Evolutionary conservation across 2,329 filamentous ascomycete genomes (phyloP), one percentile per base, ranked within the genome.

Genomic region (Diaporthe destruens): DNA sequence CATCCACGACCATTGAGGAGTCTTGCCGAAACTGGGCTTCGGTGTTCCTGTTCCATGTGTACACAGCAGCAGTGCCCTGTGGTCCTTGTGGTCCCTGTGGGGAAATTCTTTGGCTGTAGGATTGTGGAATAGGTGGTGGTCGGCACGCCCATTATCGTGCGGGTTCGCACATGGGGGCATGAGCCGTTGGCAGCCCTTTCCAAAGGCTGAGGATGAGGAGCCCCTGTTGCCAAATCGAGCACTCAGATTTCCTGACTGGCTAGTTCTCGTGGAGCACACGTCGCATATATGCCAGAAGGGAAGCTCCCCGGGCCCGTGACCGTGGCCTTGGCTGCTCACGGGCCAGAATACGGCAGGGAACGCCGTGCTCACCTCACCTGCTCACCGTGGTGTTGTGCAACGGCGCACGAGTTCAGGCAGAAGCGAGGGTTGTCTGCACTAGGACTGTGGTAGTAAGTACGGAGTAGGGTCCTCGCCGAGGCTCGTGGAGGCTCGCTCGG

Each of bases 351-450:
- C 44, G 32, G 47, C 14, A 23, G n/a, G 39, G 20, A 53, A 39
- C 47, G 47, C 20, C 47, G 7, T 39, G 61, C 61, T 53, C 61
- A 66, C 47, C 61, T 66, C 61, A 65, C 61, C 44, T 66, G 61
- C 61, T 66, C 61, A 53, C 32, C 61, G 61, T 53, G 32, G 34
- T 53, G 61, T 66, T 7, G 61, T 66, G 61, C 32, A 9, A 66
- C 61, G 61, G 61, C 47, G 47, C 47, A 66, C 61, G 47, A 66
- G n/a, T 66, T 12, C 44, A 66, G 44, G 61, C 61, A 65, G 61
- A 65, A 65, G 61, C 61, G 61, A 65, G 61, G 9, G 9, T 14
- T 49, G 59, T 23, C n/a, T 32, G 44, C 44, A 32, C 44, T 51
- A 29, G 18, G 42, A n/a, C n/a, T n/a, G n/a, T n/a, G n/a, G n/a